Base-by-base conservation (phyloP, 192 early-diverging fungal genomes). In the Coemansia sp. region DNA sequence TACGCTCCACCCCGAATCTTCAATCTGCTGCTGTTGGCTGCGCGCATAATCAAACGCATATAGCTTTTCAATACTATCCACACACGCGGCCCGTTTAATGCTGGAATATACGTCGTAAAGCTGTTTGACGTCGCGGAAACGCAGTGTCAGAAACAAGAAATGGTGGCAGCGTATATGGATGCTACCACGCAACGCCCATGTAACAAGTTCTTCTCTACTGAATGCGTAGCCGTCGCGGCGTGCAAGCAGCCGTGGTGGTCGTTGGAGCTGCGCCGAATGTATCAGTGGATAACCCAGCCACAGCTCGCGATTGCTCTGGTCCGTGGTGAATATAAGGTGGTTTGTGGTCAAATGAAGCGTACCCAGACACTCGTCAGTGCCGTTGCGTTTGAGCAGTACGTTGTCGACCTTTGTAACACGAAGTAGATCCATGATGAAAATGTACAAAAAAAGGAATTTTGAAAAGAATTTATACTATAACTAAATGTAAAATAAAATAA, bases 251-350 rank as follows among this genome's bases (percentile, higher is more conserved):
- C 54, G 61, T 0, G 81, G 72, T 53, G 81, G 81, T 62, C 76
- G 75, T 37, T 66, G 34, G 2, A 83, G 73, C 18, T 64, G 90
- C 4, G 95, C 90, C 18, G 90, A 89, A 72, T 93, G 92, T 28
- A 98, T 91, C 48, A 92, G 86, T 17, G 95, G 90, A 71, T 95
- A 96, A 33, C 87, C 87, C n/a, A 95, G 87, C 94, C 86, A 84
- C 17, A 79, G 36, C 41, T 57, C 28, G 37, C 20, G 38, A 2
- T 8, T 45, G 41, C 2, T 36, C 15, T 48, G 79, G 41, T 77
- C 58, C 22, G 73, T 71, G 8, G 71, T 80, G 78, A 94, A 95
- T 41, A 93, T 87, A 32, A 96, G 63, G 76, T 93, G 91, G 74
- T 95, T 91, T 15, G 88, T 84, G 9, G 89, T 91, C 51, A 95